phyloP scores from a whole-genome alignment of 192 early-diverging fungal species.

The Coemansia asiatica region DNA sequence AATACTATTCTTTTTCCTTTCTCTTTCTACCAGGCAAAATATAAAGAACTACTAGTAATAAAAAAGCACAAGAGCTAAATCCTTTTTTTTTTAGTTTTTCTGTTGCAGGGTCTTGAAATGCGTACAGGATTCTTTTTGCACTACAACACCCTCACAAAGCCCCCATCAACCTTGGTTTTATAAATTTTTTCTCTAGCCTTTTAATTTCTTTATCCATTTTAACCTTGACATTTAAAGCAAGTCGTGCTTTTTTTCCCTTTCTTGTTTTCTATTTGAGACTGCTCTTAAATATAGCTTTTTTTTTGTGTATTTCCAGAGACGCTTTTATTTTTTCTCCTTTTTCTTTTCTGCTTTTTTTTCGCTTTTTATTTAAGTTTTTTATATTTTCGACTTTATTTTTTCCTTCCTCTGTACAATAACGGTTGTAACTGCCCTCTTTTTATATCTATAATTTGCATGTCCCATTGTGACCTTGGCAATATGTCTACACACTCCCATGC shows the following conservation, averaged over 20 bases:
- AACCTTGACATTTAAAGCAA: background rate
- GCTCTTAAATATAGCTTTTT: background rate
- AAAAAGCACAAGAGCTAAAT: background rate
- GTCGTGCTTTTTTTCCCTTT: conserved; percentile 3
- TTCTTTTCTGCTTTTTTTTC: background rate
- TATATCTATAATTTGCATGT: conserved; percentile 7
- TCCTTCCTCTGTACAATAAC: background rate
- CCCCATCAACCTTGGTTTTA: conserved; percentile 1
- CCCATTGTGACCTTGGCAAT: background rate
- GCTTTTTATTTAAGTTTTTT: background rate
- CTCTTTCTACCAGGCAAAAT: conserved; percentile 10
- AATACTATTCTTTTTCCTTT: conserved; percentile 10
- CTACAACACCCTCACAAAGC: conserved; percentile 1
- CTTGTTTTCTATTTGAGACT: background rate
- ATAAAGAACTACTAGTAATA: background rate
- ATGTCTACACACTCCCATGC: background rate
- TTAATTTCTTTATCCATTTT: conserved; percentile 1
- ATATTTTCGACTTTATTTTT: background rate
- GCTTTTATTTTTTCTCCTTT: background rate
- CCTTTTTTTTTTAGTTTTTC: background rate
- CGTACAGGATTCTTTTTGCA: conserved; percentile 6
- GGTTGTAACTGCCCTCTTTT: background rate
- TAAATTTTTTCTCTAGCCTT: background rate
- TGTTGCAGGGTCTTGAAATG: conserved; percentile 10
- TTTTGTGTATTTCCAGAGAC: background rate